Conservation (phyloP, 805 yeast genomes). For the Candida berthetii region DNA sequence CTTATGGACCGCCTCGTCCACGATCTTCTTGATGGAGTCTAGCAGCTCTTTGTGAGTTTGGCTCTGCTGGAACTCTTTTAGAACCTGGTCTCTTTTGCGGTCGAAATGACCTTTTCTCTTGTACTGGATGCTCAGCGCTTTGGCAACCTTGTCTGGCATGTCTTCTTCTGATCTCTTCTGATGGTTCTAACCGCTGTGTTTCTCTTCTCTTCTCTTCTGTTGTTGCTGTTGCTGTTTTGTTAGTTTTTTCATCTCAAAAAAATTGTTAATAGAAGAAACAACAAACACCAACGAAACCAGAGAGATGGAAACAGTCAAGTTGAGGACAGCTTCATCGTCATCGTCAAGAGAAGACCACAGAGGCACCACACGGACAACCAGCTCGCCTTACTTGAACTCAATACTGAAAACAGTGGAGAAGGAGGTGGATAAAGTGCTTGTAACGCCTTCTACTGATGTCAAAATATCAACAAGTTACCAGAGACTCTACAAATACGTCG, state of each 20-base stretch:
- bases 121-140: conserved; percentile 9
- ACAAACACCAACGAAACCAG: neutral
- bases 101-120: conserved; percentile 17
- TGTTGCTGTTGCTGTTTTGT: too few species aligned
- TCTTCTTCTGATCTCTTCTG: too few species aligned
- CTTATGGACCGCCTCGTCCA: conserved; percentile 8
- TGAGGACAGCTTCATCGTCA: neutral
- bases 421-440: conserved; percentile 1
- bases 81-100: conserved; percentile 8
- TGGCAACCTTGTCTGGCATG: conserved; percentile 4
- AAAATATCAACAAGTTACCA: conserved; percentile 1
- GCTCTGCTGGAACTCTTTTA: conserved; percentile 11
- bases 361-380: neutral
- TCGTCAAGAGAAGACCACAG: neutral
- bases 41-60: conserved; percentile 10
- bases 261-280: too few species aligned
- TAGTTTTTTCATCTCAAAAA: too few species aligned
- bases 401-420: neutral
- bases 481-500: conserved; percentile 18
- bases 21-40: conserved; percentile 7
- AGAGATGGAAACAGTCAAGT: neutral
- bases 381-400: neutral
- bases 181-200: neutral
- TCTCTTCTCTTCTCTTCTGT: neutral
- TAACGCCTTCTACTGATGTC: neutral